Base-by-base conservation (phyloP, 257 asterid species). In the Craterostigma plantagineum region DNA sequence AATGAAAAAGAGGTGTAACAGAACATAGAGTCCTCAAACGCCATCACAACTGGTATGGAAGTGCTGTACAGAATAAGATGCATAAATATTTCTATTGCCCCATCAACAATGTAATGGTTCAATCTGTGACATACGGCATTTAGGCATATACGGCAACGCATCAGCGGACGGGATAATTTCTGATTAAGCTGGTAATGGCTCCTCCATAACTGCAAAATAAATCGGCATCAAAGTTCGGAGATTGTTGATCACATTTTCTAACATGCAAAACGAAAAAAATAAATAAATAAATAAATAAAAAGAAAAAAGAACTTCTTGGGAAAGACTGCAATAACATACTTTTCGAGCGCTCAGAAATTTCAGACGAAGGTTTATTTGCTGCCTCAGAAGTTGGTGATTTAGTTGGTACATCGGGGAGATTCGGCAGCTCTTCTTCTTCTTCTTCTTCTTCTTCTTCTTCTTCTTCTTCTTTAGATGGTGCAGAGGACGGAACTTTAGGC, bases 381-480 rank as follows among this genome's bases (percentile, higher is more conserved):
- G 59, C 52, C 37, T 61, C 70, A 9, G 68, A n/a, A 17, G 70
- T 58, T 4, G 93, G 93, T 14, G 65, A 61, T 64, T 65, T 82
- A 5, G 73, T 70, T 16, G 95, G 95, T 40, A 76, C 92, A 14
- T 72, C 85, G 38, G 97, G 95, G 60, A 87, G 95, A 67, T 87
- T 82, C 51, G 82, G 53, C 58, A 50, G 46, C 35, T 72, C 87
- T 60, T 75, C 86, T 40, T n/a, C n/a, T n/a, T 48, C n/a, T n/a
- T n/a, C n/a, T n/a, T n/a, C n/a, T n/a, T n/a, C n/a, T n/a, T n/a
- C n/a, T n/a, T n/a, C n/a, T n/a, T n/a, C n/a, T n/a, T n/a, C n/a
- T n/a, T n/a, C 51, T 48, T 73, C 66, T 39, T 54, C 61, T 18
- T 55, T 43, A 33, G 72, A 18, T 16, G 67, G 60, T 34, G 44